Conservation (phyloP, 139 green algal genomes). For the Chlamydomonas sp. region DNA sequence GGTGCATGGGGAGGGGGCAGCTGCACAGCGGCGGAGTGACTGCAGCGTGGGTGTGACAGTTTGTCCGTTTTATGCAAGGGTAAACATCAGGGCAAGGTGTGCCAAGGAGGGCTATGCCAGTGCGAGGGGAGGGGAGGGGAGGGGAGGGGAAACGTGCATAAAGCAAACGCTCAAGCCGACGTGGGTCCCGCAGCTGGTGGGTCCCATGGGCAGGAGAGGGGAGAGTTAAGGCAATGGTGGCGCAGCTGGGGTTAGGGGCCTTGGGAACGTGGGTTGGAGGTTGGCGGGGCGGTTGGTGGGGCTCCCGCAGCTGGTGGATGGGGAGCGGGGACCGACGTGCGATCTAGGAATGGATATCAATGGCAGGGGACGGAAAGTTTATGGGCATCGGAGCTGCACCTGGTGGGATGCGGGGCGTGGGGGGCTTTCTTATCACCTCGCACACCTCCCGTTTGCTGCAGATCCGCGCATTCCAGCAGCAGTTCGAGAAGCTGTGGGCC, state of each 20-base stretch:
- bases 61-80: too few species aligned
- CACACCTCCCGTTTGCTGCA: background rate
- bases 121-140: background rate
- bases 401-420: too few species aligned
- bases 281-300: too few species aligned
- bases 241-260: too few species aligned
- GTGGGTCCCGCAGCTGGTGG: background rate
- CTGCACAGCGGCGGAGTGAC: background rate
- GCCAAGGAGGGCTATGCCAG: too few species aligned
- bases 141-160: background rate
- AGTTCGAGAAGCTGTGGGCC: constrained; percentile 56
- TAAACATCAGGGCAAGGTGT: too few species aligned
- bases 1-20: background rate
- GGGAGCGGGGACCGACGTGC: too few species aligned
- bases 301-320: too few species aligned
- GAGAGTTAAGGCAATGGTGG: background rate
- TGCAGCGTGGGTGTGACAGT: background rate
- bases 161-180: background rate
- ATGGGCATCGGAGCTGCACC: too few species aligned
- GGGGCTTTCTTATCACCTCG: background rate
- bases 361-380: too few species aligned
- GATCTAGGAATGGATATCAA: too few species aligned
- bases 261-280: too few species aligned
- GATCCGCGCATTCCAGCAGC: constrained; percentile 26
- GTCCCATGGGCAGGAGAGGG: background rate